Percentiles rank a stretch among this genome's conserved stretches.
Evolutionary conservation across 75 land plant species (phyloP).

Genomic region (Pinus tabuliformis): DNA sequence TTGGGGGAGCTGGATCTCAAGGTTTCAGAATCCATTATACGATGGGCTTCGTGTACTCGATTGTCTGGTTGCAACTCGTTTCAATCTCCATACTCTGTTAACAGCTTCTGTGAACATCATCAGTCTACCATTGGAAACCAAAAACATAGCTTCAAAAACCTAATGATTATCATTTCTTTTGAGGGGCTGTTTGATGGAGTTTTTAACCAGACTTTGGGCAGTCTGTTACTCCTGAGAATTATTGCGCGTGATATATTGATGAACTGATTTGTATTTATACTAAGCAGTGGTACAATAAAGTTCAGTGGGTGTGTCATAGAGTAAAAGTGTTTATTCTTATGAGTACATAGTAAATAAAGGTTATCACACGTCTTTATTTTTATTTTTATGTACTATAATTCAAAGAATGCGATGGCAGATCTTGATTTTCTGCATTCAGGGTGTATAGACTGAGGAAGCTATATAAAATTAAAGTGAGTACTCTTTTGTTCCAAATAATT

Average conservation of each 20-base stretch:
- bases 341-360: background rate
- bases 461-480: too few relatives aligned
- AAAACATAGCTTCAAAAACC: background rate
- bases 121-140: background rate
- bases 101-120: background rate
- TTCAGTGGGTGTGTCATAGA: background rate
- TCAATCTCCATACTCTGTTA: constrained; percentile 54
- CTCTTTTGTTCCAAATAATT: too few relatives aligned
- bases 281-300: background rate
- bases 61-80: constrained; percentile 43
- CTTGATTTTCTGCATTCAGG: too few relatives aligned
- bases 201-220: background rate
- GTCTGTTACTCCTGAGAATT: background rate
- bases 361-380: too few relatives aligned
- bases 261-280: constrained; percentile 4
- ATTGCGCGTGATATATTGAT: background rate
- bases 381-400: too few relatives aligned
- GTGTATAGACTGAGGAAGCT: too few relatives aligned
- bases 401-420: too few relatives aligned
- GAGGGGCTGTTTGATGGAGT: constrained; percentile 7
- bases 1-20: constrained; percentile 52
- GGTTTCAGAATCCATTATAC: constrained; percentile 60
- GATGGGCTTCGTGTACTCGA: constrained; percentile 69
- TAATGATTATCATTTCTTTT: background rate
- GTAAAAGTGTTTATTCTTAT: background rate